phyloP scores from a whole-genome alignment of 768 basidiomycete genomes.

The Pisolithus tinctorius region DNA sequence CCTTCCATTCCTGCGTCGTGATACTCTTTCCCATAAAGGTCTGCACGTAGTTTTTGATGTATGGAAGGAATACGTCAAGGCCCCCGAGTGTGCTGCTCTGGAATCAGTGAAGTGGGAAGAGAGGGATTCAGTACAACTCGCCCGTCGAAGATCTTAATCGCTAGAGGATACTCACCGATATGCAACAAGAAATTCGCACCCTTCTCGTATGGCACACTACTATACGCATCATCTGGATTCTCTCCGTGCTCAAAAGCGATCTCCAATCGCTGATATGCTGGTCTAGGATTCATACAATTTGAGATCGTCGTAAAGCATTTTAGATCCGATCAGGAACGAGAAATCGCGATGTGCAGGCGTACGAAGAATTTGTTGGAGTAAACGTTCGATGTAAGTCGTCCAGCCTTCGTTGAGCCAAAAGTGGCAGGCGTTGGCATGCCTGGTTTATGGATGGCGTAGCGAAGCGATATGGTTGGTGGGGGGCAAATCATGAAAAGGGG shows the following conservation, averaged over 20 bases:
- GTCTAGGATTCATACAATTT: constrained; percentile 48
- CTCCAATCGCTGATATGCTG: constrained; percentile 72
- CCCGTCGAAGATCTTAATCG: neutral
- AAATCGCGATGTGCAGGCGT: constrained; percentile 75
- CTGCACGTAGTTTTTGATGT: constrained; percentile 73
- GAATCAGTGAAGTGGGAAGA: neutral
- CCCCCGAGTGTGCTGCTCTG: constrained; percentile 76
- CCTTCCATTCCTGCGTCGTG: constrained; percentile 78
- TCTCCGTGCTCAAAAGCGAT: constrained; percentile 68
- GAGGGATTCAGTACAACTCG: neutral
- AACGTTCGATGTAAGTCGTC: constrained; percentile 89
- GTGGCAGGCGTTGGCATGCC: constrained; percentile 67
- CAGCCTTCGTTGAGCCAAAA: constrained; percentile 93
- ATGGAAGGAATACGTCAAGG: constrained; percentile 67
- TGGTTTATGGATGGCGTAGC: constrained; percentile 9
- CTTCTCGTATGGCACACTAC: constrained; percentile 77
- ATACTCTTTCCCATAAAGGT: constrained; percentile 82
- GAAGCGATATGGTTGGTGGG: no score
- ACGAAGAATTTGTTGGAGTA: constrained; percentile 64
- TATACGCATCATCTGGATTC: constrained; percentile 75
- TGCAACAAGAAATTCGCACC: constrained; percentile 84
- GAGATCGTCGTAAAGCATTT: constrained; percentile 66
- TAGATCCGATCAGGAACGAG: constrained; percentile 70
- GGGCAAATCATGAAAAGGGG: no score
- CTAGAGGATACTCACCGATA: constrained; percentile 46